Evolutionary conservation across 2,329 filamentous ascomycete species (phyloP), one percentile per base, ranked within the genome.

Genomic region (Leptosphaerulina australis): DNA sequence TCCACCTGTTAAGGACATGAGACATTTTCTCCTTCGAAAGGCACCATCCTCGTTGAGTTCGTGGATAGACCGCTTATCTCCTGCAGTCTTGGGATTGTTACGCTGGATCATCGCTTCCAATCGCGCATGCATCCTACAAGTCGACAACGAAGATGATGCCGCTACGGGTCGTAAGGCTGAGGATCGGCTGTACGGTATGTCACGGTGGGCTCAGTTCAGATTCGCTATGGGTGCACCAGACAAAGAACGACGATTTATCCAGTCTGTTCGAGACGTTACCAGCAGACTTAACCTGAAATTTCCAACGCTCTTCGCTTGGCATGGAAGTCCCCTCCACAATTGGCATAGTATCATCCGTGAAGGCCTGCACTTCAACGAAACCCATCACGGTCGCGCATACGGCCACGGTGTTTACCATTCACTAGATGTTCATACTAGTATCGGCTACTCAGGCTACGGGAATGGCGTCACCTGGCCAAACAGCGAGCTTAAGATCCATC

Each of bases 31-130:
- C 10, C 59, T 69, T 4, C 68, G 70, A 10, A 69, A 72, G 18
- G 76, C 75, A 64, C 67, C 66, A 29, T 67, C 66, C 7, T 35
- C 63, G 11, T 62, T 80, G n/a, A 70, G 66, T 47, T 58, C 68
- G 10, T 88, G 85, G 85, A 70, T 74, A 56, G 77, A 82, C 17
- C 74, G 79, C 14, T 79, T 96, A 8, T 82, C 86, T 0, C 81
- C 83, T 2, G 81, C 88, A 5, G 83, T 86, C 0, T 72, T 90
- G 3, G 82, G 84, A 15, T 72, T 96, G 0, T 75, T 97, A 15
- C 82, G 89, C 41, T 97, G 92, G 92, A 89, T 96, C 53, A 83
- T 97, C 50, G 89, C 91, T 0, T 96, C 91, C 0, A 96, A 96
- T 63, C 81, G 90, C 35, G 93, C 92, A 0, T 92, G 87, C 60